Conservation (phyloP, 2,329 filamentous ascomycete genomes). For the Fusarium scirpi region DNA sequence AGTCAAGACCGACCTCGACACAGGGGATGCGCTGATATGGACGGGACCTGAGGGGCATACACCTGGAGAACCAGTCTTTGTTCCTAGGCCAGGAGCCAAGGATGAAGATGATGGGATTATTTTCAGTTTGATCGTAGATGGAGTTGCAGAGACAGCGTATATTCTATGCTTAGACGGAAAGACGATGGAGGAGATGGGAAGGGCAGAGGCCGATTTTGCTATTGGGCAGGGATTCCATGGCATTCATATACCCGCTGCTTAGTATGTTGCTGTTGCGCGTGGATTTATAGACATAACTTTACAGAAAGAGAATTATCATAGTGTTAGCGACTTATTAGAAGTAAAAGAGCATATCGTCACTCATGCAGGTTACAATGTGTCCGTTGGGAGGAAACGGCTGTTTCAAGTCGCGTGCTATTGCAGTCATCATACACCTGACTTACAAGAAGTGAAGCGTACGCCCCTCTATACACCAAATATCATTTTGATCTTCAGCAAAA, state of each 20-base stretch:
- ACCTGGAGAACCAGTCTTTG: slow-evolving; percentile 77
- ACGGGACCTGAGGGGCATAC: slow-evolving; percentile 68
- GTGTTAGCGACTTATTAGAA: background rate
- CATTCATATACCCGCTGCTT: slow-evolving; percentile 53
- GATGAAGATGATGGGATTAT: slow-evolving; percentile 74
- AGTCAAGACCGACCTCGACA: slow-evolving; percentile 72
- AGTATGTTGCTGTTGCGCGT: background rate
- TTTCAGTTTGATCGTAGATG: slow-evolving; percentile 73
- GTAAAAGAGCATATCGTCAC: background rate
- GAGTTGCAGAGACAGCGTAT: slow-evolving; percentile 69
- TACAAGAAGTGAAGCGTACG: background rate
- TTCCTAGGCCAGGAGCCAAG: slow-evolving; percentile 58
- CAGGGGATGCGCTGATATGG: slow-evolving; percentile 67
- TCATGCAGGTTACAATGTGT: background rate
- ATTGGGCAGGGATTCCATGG: slow-evolving; percentile 77
- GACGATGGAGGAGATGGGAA: slow-evolving; percentile 72
- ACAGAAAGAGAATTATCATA: background rate
- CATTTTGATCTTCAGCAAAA: background rate
- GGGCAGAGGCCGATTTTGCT: slow-evolving; percentile 71
- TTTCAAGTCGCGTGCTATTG: background rate
- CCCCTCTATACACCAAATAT: background rate
- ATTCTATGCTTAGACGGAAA: slow-evolving; percentile 73
- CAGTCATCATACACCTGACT: background rate
- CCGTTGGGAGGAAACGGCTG: background rate
- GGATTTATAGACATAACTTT: background rate